Base-by-base conservation (phyloP, 176 grass and related monocot genomes). In the Echinochloa phyllopogon region DNA sequence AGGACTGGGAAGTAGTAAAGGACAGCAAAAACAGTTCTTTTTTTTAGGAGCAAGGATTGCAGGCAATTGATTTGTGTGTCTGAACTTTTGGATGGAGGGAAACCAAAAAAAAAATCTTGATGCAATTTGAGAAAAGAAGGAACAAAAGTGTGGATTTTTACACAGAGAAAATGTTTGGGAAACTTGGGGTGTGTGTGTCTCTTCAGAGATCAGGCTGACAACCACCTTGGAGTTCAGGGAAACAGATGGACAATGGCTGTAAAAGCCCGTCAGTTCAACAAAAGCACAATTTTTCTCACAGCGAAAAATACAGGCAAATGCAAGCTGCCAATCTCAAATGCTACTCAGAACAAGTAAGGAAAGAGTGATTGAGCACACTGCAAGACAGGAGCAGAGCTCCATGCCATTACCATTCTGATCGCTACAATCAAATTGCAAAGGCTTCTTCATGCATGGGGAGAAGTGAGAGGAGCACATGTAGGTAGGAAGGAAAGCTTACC, bases 1-100 rank as follows among this genome's bases (percentile, higher is more conserved):
- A 88, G 82, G 73, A 65, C 72, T 70, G 65, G n/a, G 8, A 80
- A 71, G 51, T 50, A 71, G 51, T 50, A 91, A 81, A 50, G 17
- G 33, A 12, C 65, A 23, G 43, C 49, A 55, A 1, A 56, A 36
- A 53, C 53, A 20, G 5, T 27, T 33, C 29, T 25, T 29, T 72
- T 59, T 82, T 47, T 10, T 65, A 49, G 2, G 68, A 80, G 75
- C 75, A 74, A 79, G 40, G 72, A 84, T 4, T 44, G 48, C 58
- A 64, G 72, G 18, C 49, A 44, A 12, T 11, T 69, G 38, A 44
- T 69, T 47, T 58, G 7, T 45, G 38, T 48, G n/a, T 58, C 25
- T 12, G 41, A 39, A 3, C 15, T 58, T 69, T 44, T 12, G 41
- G 55, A 20, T 13, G 4, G 16, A 23, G 16, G 9, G 66, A 60